Evolutionary conservation across 2,329 filamentous ascomycete genomes (phyloP).

Genomic region (Chalaropsis thielavioides): DNA sequence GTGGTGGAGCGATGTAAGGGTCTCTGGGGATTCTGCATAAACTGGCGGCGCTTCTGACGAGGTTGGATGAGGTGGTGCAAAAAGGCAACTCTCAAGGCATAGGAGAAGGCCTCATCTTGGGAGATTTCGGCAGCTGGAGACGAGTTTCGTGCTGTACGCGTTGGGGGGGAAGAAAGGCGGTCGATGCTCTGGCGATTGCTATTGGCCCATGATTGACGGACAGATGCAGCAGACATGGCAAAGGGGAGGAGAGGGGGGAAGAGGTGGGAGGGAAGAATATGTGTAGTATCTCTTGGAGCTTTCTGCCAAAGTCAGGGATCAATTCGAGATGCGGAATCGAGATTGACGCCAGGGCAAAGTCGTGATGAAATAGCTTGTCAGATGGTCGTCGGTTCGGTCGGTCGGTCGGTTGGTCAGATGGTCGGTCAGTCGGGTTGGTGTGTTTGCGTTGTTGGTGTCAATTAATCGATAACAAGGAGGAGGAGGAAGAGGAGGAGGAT

Average conservation of each 20-base stretch:
- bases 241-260: not conserved
- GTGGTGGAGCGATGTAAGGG: constrained; percentile 49
- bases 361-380: not conserved
- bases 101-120: constrained; percentile 76
- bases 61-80: constrained; percentile 88
- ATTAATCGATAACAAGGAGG: not conserved
- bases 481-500: not conserved
- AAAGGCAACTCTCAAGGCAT: constrained; percentile 79
- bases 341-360: not conserved
- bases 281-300: too few species aligned
- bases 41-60: constrained; percentile 76
- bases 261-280: not conserved
- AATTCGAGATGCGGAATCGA: not conserved
- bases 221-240: constrained; percentile 18
- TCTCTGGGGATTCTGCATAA: constrained; percentile 44
- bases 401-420: not conserved
- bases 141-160: constrained; percentile 18
- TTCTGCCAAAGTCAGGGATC: not conserved
- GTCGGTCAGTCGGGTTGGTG: too few species aligned
- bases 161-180: constrained; percentile 18
- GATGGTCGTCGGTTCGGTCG: not conserved
- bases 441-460: not conserved
- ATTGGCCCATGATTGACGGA: constrained; percentile 15
- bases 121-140: constrained; percentile 32
- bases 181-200: constrained; percentile 18